Conservation (phyloP, 768 basidiomycete genomes). For the Trametes villosa region DNA sequence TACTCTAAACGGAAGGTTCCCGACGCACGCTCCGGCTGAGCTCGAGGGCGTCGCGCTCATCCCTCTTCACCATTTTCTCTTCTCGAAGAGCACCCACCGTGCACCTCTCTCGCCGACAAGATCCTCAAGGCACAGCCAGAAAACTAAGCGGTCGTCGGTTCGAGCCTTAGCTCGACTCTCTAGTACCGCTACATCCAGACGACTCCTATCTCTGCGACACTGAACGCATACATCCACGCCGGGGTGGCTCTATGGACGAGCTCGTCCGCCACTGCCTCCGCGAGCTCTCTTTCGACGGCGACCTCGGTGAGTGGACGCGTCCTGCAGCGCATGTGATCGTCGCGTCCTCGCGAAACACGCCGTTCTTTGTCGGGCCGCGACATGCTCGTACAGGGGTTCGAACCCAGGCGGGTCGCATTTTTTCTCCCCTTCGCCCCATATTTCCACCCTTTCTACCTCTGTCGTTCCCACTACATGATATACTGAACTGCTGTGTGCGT, state of each 20-base stretch:
- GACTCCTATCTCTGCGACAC: not conserved
- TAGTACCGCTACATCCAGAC: too few species aligned
- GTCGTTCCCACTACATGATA: slow-evolving; percentile 1
- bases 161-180: not conserved
- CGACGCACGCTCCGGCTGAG: not conserved
- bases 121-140: not conserved
- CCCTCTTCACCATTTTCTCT: not conserved
- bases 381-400: slow-evolving; percentile 32
- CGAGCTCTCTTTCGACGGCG: slow-evolving; percentile 89
- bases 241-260: slow-evolving; percentile 65
- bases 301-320: slow-evolving; percentile 67
- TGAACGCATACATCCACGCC: not conserved
- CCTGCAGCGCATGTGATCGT: slow-evolving; percentile 23
- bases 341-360: not conserved
- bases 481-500: not conserved
- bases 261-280: slow-evolving; percentile 83
- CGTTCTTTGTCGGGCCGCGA: not conserved
- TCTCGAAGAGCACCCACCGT: not conserved
- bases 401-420: slow-evolving; percentile 26
- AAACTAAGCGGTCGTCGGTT: not conserved
- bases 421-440: not conserved
- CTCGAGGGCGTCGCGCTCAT: not conserved
- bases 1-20: not conserved
- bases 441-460: not conserved
- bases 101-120: not conserved